phyloP scores from a whole-genome alignment of 2,329 filamentous ascomycete species.

The Cladosporium phlei region DNA sequence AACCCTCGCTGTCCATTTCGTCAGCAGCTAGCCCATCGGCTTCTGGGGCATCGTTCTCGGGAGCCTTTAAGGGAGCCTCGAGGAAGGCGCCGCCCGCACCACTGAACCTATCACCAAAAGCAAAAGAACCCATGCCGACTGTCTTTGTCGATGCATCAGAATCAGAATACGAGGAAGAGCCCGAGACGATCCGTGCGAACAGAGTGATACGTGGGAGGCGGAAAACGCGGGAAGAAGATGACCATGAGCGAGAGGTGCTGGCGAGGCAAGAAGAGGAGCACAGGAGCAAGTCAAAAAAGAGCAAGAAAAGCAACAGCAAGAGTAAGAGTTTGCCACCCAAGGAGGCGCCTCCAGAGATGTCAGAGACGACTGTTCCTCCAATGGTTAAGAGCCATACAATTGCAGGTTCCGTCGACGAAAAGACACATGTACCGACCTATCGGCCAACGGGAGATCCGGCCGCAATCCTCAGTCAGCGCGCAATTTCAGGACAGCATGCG shows the following conservation, averaged over 20 bases:
- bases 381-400: neutral
- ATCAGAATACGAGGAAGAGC: slow-evolving; percentile 76
- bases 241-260: slow-evolving; percentile 68
- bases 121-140: slow-evolving; percentile 7
- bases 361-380: neutral
- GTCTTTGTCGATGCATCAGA: slow-evolving; percentile 59
- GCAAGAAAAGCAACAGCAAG: slow-evolving; percentile 51
- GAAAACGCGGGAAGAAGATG: slow-evolving; percentile 83
- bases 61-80: slow-evolving; percentile 33
- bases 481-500: slow-evolving; percentile 22
- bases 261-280: slow-evolving; percentile 58
- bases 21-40: slow-evolving; percentile 11
- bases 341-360: neutral
- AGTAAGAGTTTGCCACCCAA: slow-evolving; percentile 27
- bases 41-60: slow-evolving; percentile 18
- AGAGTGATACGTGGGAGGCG: slow-evolving; percentile 60
- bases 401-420: neutral
- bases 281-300: slow-evolving; percentile 70
- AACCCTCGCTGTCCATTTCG: slow-evolving; percentile 11
- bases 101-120: slow-evolving; percentile 57
- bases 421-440: slow-evolving; percentile 18
- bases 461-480: slow-evolving; percentile 27
- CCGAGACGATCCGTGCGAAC: slow-evolving; percentile 41
- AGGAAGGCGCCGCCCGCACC: slow-evolving; percentile 84
- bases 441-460: slow-evolving; percentile 22